Base-by-base conservation (phyloP, 2,329 filamentous ascomycete genomes). In the Fusarium veterinarium region DNA sequence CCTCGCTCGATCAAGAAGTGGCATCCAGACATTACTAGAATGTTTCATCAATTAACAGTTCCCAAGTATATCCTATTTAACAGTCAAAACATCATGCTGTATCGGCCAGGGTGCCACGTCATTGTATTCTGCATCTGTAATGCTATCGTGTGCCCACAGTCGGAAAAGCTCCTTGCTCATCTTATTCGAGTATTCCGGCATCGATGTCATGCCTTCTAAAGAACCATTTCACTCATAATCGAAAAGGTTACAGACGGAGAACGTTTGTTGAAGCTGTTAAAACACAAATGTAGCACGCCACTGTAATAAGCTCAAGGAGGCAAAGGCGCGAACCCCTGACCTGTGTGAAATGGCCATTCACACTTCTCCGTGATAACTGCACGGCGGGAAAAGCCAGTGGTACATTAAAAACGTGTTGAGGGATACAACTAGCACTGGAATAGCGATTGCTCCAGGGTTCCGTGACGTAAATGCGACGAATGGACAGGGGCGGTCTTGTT, bases 1-100 rank as follows among this genome's bases (percentile, higher is more conserved):
- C n/a, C 44, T 37, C 44, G 51, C 57, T 69, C 30, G n/a, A 46
- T 23, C 35, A 53, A 33, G 35, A 38, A 12, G 45, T 19, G 6
- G 8, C 14, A 52, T 42, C n/a, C 41, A 30, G 16, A 40, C 28
- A 41, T 9, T 13, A 63, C 20, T 12, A 7, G n/a, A n/a, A 16
- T 7, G 23, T 16, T n/a, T n/a, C 12, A 4, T 8, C 23, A 4
- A 5, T n/a, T 5, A 25, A 8, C 7, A 11, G 14, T 35, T 12
- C 6, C 20, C 12, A 20, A 19, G 10, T n/a, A 6, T 12, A 13
- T 13, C 8, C 5, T 14, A 10, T 6, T 30, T 20, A 23, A 19
- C 16, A 13, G 13, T 3, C 1, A 10, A 5, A 12, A 17, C 9
- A 19, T 19, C 2, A 12, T 13, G 7, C 9, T 28, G 9, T 23